Evolutionary conservation across 805 yeast genomes (phyloP), one percentile per base, ranked within the genome.

Genomic region (Zygosaccharomyces gambellarensis): DNA sequence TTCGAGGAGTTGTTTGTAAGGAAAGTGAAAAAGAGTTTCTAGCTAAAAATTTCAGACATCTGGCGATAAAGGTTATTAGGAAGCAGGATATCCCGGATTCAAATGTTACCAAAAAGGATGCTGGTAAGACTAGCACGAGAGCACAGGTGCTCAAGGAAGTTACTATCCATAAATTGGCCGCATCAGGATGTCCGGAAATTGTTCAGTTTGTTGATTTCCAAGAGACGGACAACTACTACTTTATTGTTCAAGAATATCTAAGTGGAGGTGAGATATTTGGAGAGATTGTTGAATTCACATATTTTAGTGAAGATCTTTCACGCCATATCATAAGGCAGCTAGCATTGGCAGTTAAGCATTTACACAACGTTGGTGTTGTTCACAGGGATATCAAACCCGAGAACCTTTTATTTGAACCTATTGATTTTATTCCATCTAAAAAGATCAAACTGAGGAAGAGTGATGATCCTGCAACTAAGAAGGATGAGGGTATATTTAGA

Each of bases 311-410:
- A 59, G 82, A 82, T 57, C 66, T 83, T 32, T 69, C 85, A 2
- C 71, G 87, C 42, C 87, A 82, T 63, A 76, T 83, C 21, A 80
- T 83, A 32, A 66, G 69, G 29, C 90, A 85, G 61, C 78, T 85
- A 31, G 82, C 83, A 2, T 66, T 75, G 25, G 86, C 89, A 1
- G 73, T 87, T 23, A 72, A 79, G 58, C 86, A 85, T 64, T 65
- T 87, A 58, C 95, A 87, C 65, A 81, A 79, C 48, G 78, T 81
- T 43, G 94, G 94, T 5, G 80, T 87, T 46, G 95, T 86, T 30
- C 95, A 87, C 68, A 73, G 95, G 55, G 95, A 87, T 65, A 79
- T 87, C 52, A 87, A 87, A 62, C 92, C 95, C 0, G 95, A 87
- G 60, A 87, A 87, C 59, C 67, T 87, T 41, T 71, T 87, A 34